phyloP scores from a whole-genome alignment of 2,329 filamentous ascomycete species.

The Xylaria sp. region DNA sequence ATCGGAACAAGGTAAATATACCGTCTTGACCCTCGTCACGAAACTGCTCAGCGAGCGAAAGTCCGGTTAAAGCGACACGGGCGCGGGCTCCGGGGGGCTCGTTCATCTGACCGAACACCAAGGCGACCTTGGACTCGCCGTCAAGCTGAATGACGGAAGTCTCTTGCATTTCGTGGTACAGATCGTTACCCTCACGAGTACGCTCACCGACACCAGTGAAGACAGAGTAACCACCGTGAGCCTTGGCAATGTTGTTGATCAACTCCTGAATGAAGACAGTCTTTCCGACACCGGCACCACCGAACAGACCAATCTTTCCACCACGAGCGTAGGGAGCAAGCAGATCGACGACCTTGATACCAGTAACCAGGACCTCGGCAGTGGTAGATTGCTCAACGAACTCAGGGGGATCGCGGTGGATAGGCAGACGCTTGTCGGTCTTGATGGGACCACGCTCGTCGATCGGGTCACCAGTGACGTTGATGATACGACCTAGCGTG shows the following conservation, averaged over 20 bases:
- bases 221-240: slow-evolving; percentile 99
- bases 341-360: slow-evolving; percentile 99
- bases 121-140: slow-evolving; percentile 98
- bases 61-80: slow-evolving; percentile 96
- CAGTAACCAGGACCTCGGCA: slow-evolving; percentile 95
- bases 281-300: slow-evolving; percentile 99
- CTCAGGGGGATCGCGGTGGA: slow-evolving; percentile 90
- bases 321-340: slow-evolving; percentile 99
- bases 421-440: slow-evolving; percentile 82
- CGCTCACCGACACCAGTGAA: slow-evolving; percentile 99
- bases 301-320: slow-evolving; percentile 99
- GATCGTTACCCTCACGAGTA: slow-evolving; percentile 99
- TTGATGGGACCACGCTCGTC: slow-evolving; percentile 99
- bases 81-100: slow-evolving; percentile 99
- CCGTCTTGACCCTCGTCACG: slow-evolving; percentile 84
- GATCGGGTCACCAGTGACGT: slow-evolving; percentile 99
- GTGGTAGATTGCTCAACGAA: slow-evolving; percentile 96
- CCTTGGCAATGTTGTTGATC: slow-evolving; percentile 99
- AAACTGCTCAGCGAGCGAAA: slow-evolving; percentile 85
- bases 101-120: slow-evolving; percentile 99
- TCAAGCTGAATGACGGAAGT: slow-evolving; percentile 99
- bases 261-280: slow-evolving; percentile 99
- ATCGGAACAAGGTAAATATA: slow-evolving; percentile 48
- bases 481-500: slow-evolving; percentile 98
- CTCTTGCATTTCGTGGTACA: slow-evolving; percentile 99